Conservation (phyloP, 2,329 filamentous ascomycete species). For the Diaporthe citri region DNA sequence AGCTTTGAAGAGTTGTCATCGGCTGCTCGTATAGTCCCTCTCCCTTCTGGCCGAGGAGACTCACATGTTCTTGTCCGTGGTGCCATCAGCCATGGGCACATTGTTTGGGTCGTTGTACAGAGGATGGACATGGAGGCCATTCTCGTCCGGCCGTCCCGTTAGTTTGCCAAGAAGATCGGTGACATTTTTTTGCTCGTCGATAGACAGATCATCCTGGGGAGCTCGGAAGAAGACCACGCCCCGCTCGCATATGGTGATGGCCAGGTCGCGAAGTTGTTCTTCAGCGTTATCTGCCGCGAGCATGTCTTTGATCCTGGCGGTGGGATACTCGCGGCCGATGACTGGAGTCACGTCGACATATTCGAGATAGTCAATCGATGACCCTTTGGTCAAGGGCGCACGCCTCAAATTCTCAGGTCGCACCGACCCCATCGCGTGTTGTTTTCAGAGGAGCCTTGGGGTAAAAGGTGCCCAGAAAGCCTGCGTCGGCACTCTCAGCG, state of each 20-base stretch:
- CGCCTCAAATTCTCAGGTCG: background rate
- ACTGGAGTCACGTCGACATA: constrained; percentile 50
- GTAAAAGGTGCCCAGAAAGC: too few relatives aligned
- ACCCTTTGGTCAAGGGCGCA: background rate
- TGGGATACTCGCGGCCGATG: constrained; percentile 51
- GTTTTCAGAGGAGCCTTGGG: background rate
- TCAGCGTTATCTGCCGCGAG: constrained; percentile 47
- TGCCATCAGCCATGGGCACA: constrained; percentile 52
- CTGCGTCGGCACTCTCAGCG: background rate
- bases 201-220: constrained; percentile 48
- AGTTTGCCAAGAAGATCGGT: constrained; percentile 49
- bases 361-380: constrained; percentile 46
- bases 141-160: constrained; percentile 48
- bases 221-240: constrained; percentile 50
- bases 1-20: constrained; percentile 43
- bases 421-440: background rate
- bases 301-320: constrained; percentile 42
- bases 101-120: constrained; percentile 53
- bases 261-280: constrained; percentile 50
- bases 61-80: constrained; percentile 53
- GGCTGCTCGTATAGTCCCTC: background rate
- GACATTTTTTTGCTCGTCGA: constrained; percentile 50
- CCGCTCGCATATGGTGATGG: constrained; percentile 51
- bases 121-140: constrained; percentile 50
- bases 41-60: constrained; percentile 23